Percentiles rank a stretch among this genome's conserved stretches.
phyloP scores from a whole-genome alignment of 1,284 basidiomycete genomes.

The Neonothopanus nambi region DNA sequence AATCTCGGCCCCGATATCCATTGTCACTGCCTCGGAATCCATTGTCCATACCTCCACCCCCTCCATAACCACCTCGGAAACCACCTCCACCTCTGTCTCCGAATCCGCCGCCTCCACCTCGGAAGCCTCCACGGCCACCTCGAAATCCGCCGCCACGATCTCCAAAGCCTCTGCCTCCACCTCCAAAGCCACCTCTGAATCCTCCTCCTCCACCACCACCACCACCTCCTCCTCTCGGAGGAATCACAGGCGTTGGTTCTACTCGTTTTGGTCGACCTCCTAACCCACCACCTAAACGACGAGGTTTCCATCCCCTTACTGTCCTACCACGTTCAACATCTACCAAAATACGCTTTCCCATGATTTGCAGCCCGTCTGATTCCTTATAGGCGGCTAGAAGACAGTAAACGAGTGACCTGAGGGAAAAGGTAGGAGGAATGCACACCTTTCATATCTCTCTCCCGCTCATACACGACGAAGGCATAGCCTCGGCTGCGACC shows the following conservation, averaged over 20 bases:
- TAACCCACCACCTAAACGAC: slow-evolving; percentile 91
- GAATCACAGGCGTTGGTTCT: slow-evolving; percentile 43
- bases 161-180: slow-evolving; percentile 41
- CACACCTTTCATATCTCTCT: slow-evolving; percentile 98
- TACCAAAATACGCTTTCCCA: slow-evolving; percentile 93
- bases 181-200: slow-evolving; percentile 40
- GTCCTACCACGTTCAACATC: slow-evolving; percentile 98
- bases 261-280: slow-evolving; percentile 92
- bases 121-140: slow-evolving; percentile 27
- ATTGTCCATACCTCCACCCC: slow-evolving; percentile 26
- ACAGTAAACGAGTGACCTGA: slow-evolving; percentile 20
- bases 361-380: slow-evolving; percentile 95
- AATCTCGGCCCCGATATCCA: slow-evolving; percentile 27
- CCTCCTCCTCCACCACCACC: slow-evolving; percentile 41
- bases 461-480: slow-evolving; percentile 96
- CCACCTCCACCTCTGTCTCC: slow-evolving; percentile 34
- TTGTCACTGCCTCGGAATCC: slow-evolving; percentile 24
- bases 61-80: slow-evolving; percentile 29
- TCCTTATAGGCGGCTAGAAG: slow-evolving; percentile 94
- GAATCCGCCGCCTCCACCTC: slow-evolving; percentile 29
- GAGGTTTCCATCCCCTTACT: slow-evolving; percentile 98
- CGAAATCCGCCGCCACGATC: slow-evolving; percentile 36
- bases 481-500: slow-evolving; percentile 90
- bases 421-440: slow-evolving; percentile 21
- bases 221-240: slow-evolving; percentile 35